Evolutionary conservation across 306 rosid species (phyloP), one percentile per base, ranked within the genome.

Genomic region (Ammopiptanthus mongolicus): DNA sequence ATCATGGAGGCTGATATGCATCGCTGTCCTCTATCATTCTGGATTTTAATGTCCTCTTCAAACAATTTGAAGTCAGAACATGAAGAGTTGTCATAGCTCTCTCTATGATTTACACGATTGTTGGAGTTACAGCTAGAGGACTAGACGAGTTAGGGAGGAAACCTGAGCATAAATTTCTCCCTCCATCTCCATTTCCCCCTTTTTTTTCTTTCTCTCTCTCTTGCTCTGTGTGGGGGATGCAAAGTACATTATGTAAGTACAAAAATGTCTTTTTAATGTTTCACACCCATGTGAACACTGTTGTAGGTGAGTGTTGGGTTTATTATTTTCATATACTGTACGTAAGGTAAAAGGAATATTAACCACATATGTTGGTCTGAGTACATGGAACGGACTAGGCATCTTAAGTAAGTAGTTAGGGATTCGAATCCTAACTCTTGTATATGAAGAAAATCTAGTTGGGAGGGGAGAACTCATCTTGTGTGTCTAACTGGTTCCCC

Each of bases 1-100:
- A 63, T 63, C 61, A 70, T 55, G 78, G 81, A 75, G 68, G 76
- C 13, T 63, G 44, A 33, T 64, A 28, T 39, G 68, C 50, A 18
- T 28, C 55, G 37, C 57, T 22, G 5, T 2, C 41, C 15, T 72
- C 52, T 44, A 10, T 58, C 41, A 25, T 36, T 76, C 29, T 22
- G 65, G 51, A 41, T 66, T 25, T 3, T 33, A 29, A 18, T 8
- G 23, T 47, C 60, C 48, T 74, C 63, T 22, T 21, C 15, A 29
- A 60, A 61, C 48, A 42, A 41, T 2, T 11, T n/a, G 67, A 41
- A 58, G 19, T 39, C 41, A 14, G 46, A 69, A 34, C 19, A 11
- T 3, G 0, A 44, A 5, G 36, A 13, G 13, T 12, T 9, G 11
- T 58, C 25, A 62, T 23, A 21, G 22, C 36, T 34, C n/a, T 52